Conservation (phyloP, 148 eudicot species). For the Agrostemma githago region DNA sequence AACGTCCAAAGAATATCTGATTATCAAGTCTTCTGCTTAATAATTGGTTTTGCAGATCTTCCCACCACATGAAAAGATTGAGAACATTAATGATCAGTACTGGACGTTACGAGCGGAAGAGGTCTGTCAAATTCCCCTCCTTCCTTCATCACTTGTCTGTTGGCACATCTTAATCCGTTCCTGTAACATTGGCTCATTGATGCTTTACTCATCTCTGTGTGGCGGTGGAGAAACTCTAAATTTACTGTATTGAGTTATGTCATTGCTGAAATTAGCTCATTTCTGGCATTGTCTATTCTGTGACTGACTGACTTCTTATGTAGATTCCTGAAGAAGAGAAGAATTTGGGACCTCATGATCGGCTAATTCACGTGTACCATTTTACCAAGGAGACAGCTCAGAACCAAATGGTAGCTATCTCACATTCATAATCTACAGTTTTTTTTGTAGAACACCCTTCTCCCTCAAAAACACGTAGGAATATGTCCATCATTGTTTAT, state of each 20-base stretch:
- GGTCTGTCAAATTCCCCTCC: conserved; percentile 34
- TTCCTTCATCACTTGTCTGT: not conserved
- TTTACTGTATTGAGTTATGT: not conserved
- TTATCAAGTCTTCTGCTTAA: not conserved
- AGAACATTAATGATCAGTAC: conserved; percentile 88
- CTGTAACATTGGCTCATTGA: not conserved
- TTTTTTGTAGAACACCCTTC: conserved; percentile 3
- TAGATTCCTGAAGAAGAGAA: conserved; percentile 95
- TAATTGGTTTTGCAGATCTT: conserved; percentile 50
- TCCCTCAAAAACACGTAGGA: not conserved
- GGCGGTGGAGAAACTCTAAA: not conserved
- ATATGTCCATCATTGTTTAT: not conserved
- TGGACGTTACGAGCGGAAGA: conserved; percentile 98
- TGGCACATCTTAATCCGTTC: not conserved
- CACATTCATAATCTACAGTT: not conserved
- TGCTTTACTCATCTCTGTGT: not conserved
- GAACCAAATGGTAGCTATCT: conserved; percentile 57
- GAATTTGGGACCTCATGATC: conserved; percentile 73
- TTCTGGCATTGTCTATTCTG: not conserved
- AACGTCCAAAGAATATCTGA: not conserved
- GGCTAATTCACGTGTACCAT: conserved; percentile 82
- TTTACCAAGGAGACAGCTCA: conserved; percentile 75
- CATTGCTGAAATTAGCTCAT: not conserved
- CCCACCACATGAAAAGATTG: conserved; percentile 76
- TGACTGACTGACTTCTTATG: not conserved